A percentile compares a stretch with the other conserved stretches of the same genome.
phyloP scores from a whole-genome alignment of 1,284 basidiomycete genomes.

The Amylostereum chailletii region DNA sequence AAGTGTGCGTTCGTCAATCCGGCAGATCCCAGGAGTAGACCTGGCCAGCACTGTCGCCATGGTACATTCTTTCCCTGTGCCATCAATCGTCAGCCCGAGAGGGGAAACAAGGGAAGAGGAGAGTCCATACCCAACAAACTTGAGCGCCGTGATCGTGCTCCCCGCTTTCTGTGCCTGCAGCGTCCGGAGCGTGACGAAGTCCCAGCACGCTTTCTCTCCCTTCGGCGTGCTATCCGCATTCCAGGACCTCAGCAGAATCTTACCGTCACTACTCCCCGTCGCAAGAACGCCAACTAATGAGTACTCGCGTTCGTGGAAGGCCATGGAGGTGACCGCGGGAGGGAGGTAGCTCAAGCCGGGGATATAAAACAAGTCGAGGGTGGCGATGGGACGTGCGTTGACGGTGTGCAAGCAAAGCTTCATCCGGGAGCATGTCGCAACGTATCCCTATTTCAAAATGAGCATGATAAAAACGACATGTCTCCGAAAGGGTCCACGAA shows the following conservation, averaged over 20 bases:
- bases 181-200: slow-evolving; percentile 57
- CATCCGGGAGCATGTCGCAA: slow-evolving; percentile 69
- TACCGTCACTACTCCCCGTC: slow-evolving; percentile 58
- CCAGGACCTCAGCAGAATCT: slow-evolving; percentile 67
- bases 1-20: slow-evolving; percentile 22
- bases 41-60: slow-evolving; percentile 60
- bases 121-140: slow-evolving; percentile 55
- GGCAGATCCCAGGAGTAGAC: slow-evolving; percentile 56
- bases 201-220: slow-evolving; percentile 59
- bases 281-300: slow-evolving; percentile 61
- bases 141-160: slow-evolving; percentile 50
- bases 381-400: slow-evolving; percentile 68
- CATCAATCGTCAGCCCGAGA: slow-evolving; percentile 7
- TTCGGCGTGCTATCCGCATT: slow-evolving; percentile 59
- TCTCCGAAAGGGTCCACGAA: slow-evolving; percentile 27
- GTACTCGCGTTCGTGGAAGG: slow-evolving; percentile 79
- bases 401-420: slow-evolving; percentile 73
- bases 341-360: slow-evolving; percentile 27
- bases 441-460: slow-evolving; percentile 50
- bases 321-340: slow-evolving; percentile 44
- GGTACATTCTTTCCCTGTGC: slow-evolving; percentile 49
- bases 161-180: slow-evolving; percentile 43
- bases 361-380: slow-evolving; percentile 46
- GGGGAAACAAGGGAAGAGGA: not conserved
- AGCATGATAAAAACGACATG: not conserved